Evolutionary conservation across 768 basidiomycete species (phyloP).

Genomic region (Pleurotus pulmonarius): DNA sequence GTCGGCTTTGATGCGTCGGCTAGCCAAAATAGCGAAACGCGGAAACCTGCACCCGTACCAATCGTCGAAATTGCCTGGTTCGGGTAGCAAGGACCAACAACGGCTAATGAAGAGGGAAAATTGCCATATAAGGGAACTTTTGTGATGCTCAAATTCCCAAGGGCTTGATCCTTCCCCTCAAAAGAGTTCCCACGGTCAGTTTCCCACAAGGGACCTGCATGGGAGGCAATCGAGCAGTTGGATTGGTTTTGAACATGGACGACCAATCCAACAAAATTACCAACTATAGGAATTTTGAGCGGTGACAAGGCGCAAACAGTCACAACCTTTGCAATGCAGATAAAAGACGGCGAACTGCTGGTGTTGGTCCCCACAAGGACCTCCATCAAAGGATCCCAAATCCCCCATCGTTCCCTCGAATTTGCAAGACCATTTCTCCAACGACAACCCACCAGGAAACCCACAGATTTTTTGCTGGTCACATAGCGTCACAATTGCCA

Average conservation of each 20-base stretch:
- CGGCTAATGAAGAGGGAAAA: not conserved
- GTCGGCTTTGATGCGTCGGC: not conserved
- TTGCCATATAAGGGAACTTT: constrained; percentile 7
- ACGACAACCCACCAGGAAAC: not conserved
- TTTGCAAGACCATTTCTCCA: not conserved
- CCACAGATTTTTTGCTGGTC: not conserved
- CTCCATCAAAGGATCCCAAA: not conserved
- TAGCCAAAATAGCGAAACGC: not conserved
- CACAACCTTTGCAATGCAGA: not conserved
- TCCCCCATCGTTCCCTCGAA: not conserved
- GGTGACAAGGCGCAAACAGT: constrained; percentile 1
- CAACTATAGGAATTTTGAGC: constrained; percentile 6
- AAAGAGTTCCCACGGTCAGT: not conserved
- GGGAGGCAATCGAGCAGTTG: constrained; percentile 7
- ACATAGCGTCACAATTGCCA: constrained; percentile 4
- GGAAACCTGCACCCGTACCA: constrained; percentile 7
- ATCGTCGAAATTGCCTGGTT: constrained; percentile 8
- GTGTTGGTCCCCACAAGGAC: constrained; percentile 5
- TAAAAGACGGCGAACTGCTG: not conserved
- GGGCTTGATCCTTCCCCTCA: not conserved
- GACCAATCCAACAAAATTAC: constrained; percentile 6
- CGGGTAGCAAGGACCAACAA: constrained; percentile 3
- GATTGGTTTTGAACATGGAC: constrained; percentile 7
- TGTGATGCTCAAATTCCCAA: not conserved
- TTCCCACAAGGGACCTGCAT: constrained; percentile 11